phyloP scores from a whole-genome alignment of 2,329 filamentous ascomycete species.

The Aureobasidium vineae region DNA sequence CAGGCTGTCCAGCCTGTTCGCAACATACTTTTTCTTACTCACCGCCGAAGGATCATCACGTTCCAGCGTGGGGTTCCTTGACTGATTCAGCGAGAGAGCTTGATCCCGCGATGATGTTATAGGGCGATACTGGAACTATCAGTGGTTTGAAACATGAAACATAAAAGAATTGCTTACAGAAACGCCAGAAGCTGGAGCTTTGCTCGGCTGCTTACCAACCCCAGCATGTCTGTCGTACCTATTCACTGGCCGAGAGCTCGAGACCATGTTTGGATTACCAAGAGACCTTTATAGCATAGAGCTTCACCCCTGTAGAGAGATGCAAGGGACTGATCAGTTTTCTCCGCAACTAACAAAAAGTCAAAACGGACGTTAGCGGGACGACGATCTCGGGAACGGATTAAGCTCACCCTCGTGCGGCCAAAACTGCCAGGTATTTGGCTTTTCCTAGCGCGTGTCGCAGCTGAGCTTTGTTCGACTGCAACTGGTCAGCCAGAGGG shows the following conservation, averaged over 20 bases:
- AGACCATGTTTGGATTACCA: conserved; percentile 12
- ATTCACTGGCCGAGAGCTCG: not conserved
- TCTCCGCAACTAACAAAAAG: conserved; percentile 24
- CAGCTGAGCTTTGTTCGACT: conserved; percentile 19
- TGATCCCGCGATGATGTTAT: not conserved
- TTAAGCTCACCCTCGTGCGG: conserved; percentile 27
- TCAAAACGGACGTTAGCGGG: conserved; percentile 26
- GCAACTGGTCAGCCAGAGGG: conserved; percentile 11
- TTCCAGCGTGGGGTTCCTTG: not conserved
- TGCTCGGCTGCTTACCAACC: not conserved
- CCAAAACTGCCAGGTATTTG: conserved; percentile 20
- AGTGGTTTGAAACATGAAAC: conserved; percentile 4
- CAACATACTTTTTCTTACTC: conserved; percentile 3
- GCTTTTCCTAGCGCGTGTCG: conserved; percentile 15
- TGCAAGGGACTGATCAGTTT: conserved; percentile 24
- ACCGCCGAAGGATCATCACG: not conserved
- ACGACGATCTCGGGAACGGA: conserved; percentile 20
- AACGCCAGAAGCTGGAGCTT: not conserved
- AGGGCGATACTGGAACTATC: conserved; percentile 4
- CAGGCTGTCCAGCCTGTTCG: not conserved
- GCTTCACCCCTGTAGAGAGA: conserved; percentile 11
- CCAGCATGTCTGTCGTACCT: not conserved
- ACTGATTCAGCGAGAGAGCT: not conserved
- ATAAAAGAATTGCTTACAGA: conserved; percentile 3
- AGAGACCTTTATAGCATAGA: conserved; percentile 1